Percentiles rank a stretch among this genome's conserved stretches.
phyloP scores from a whole-genome alignment of 441 rosid genomes.

The Mallotus repandus region DNA sequence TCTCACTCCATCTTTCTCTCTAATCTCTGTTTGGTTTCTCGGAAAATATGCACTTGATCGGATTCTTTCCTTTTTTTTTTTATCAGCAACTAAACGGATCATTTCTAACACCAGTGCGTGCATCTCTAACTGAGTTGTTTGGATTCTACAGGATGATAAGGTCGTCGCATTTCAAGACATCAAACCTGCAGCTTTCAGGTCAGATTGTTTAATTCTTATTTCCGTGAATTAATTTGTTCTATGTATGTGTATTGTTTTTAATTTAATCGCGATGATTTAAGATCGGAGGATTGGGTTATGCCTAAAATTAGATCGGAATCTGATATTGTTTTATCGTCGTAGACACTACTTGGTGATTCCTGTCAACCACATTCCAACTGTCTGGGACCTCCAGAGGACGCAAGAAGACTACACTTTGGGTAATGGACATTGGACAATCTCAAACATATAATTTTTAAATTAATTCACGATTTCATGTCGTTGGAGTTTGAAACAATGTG shows the following conservation, averaged over 20 bases:
- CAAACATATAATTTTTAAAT: neutral
- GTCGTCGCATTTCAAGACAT: conserved; percentile 86
- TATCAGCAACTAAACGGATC: conserved; percentile 16
- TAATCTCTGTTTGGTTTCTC: conserved; percentile 18
- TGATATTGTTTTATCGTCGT: neutral
- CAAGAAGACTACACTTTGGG: conserved; percentile 77
- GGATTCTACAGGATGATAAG: conserved; percentile 61
- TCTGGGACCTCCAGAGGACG: conserved; percentile 55
- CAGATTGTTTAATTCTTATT: conserved; percentile 39
- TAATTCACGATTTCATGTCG: no score
- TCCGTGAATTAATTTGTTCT: no score
- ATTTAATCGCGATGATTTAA: no score
- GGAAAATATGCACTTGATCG: neutral
- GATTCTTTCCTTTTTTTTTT: neutral
- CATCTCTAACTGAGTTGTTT: conserved; percentile 16
- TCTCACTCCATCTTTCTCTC: conserved; percentile 12
- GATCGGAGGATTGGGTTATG: no score
- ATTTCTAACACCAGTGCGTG: neutral
- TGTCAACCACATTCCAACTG: conserved; percentile 69
- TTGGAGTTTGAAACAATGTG: no score
- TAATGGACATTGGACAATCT: conserved; percentile 26
- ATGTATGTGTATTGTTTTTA: no score
- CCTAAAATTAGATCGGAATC: no score
- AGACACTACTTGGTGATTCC: conserved; percentile 95
- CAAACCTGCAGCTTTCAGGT: conserved; percentile 89